Evolutionary conservation across 2,329 filamentous ascomycete species (phyloP), one percentile per base, ranked within the genome.

Genomic region (Escovopsis sp.): DNA sequence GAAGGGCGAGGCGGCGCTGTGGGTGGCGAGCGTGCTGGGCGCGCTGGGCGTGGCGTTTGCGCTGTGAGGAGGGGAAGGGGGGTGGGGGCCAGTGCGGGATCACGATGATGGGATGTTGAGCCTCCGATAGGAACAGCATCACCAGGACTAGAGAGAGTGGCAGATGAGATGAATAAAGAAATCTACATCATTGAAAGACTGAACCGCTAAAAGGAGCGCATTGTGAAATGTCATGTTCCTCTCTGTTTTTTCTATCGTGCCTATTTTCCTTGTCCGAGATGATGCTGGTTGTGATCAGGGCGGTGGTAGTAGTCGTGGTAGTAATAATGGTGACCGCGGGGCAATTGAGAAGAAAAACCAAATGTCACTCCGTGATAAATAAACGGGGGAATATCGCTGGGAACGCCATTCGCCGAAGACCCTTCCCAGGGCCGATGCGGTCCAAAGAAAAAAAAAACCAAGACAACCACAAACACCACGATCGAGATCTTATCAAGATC

Each of bases 21-120:
- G 68, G 63, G 56, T 51, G 8, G 63, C 61, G 27, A 50, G 68
- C 21, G 50, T 68, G 4, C 3, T 58, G 43, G 39, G 63, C 49
- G 43, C 51, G 5, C 45, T 67, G 39, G 62, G 57, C 28, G 52
- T 74, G 27, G 65, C 61, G 23, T 66, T 68, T 45, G 57, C 70
- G 33, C 41, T 67, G 46, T 70, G 60, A 28, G 43, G 33, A 18
- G 23, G 30, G 14, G 14, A 5, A n/a, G n/a, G n/a, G n/a, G n/a
- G n/a, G n/a, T n/a, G n/a, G 18, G 35, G 23, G 17, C 13, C 5
- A 10, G 14, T 7, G 28, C 7, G 21, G 33, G n/a, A n/a, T n/a
- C n/a, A n/a, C n/a, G n/a, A n/a, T n/a, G 17, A 31, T 26, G 25
- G 19, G 16, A 31, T 4, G 23, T 23, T 11, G 14, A 29, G 31